Conservation (phyloP, 169 alveolate species). For the Babesia microti region DNA sequence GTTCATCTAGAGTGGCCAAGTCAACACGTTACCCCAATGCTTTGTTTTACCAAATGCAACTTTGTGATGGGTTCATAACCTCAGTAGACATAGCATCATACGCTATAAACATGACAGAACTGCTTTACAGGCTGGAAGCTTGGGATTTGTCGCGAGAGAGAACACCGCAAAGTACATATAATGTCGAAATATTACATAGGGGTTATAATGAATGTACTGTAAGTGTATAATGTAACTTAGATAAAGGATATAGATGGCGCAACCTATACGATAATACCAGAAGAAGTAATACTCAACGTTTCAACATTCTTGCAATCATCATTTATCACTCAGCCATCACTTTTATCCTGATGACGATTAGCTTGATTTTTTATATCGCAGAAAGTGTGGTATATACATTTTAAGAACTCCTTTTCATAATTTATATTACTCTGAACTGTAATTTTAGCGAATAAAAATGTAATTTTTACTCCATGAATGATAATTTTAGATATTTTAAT, state of each 20-base stretch:
- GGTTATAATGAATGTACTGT: constrained; percentile 1
- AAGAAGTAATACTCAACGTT: constrained; percentile 38
- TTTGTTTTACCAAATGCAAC: constrained; percentile 27
- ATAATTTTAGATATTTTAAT: no score
- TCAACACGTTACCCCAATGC: constrained; percentile 8
- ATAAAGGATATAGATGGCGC: constrained; percentile 25
- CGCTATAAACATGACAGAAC: constrained; percentile 46
- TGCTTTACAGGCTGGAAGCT: constrained; percentile 38
- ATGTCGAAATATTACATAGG: constrained; percentile 7
- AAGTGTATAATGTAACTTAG: background rate
- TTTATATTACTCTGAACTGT: no score
- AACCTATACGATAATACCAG: constrained; percentile 25
- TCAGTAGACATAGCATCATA: constrained; percentile 31
- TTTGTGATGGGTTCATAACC: constrained; percentile 10
- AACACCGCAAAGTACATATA: constrained; percentile 37
- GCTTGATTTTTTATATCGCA: no score
- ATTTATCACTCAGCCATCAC: constrained; percentile 41
- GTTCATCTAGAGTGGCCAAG: no score
- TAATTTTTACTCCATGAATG: no score
- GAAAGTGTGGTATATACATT: no score
- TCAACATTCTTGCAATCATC: constrained; percentile 41
- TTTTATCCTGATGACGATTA: constrained; percentile 12
- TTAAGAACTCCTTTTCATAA: no score
- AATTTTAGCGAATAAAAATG: no score
- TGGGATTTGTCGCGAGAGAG: constrained; percentile 25